Evolutionary conservation across 805 yeast genomes (phyloP), one percentile per base, ranked within the genome.

Genomic region (Kuraishia capsulata): DNA sequence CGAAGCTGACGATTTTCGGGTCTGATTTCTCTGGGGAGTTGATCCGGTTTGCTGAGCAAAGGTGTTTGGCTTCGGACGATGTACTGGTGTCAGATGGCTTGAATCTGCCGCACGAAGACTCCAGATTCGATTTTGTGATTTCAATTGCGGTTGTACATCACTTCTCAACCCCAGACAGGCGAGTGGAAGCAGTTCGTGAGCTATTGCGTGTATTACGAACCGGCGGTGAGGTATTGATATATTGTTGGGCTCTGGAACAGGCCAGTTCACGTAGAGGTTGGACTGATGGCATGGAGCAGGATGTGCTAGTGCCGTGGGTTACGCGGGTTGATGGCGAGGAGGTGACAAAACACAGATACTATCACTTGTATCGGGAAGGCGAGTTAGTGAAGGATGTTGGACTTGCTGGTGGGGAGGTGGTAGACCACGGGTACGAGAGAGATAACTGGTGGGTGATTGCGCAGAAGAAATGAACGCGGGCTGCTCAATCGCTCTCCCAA

Each of bases 201-300:
- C 79, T 89, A 2, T 53, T 92, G 29, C 59, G 77, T 42, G 52
- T 55, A 21, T 55, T 92, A 38, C 65, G 56, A 31, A 39, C 45
- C 0, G 77, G 76, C 1, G 96, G 95, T 1, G 72, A 69, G 38
- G 83, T 86, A 0, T 61, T 92, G 49, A 73, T 92, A 5, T 92
- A 90, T 56, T 94, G 95, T 38, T 92, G 98, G 98, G 98, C 98
- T 0, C 59, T 92, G 38, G 98, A 92, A 47, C 98, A 92, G 57
- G 83, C 80, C 41, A 71, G 67, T 19, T 83, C 95, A 0, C 69
- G 97, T 47, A 69, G 97, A 49, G 97, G 97, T 0, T 92, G 87
- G 61, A 79, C 82, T 46, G 89, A 78, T 47, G 95, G 94, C 9
- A 88, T 82, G 76, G 88, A 83, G 39, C 97, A 86, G 55, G 98